Evolutionary conservation across 2,329 filamentous ascomycete genomes (phyloP).

Genomic region (Capronia coronata): DNA sequence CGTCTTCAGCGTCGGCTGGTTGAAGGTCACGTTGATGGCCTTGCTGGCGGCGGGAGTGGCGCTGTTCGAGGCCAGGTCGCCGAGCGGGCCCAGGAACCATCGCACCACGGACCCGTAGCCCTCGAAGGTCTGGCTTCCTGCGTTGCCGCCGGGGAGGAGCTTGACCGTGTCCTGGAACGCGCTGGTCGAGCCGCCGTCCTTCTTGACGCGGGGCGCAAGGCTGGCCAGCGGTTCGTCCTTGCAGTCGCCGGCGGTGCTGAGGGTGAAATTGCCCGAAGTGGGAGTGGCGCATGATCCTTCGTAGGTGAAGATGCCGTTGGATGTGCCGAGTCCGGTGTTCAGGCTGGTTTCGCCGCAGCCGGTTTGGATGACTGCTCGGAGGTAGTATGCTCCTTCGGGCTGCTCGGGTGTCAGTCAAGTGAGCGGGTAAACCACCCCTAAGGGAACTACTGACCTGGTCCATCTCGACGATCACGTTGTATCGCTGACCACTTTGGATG

Average conservation of each 20-base stretch:
- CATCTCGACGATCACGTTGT: slow-evolving; percentile 30
- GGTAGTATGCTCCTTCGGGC: slow-evolving; percentile 24
- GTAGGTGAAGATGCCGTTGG: slow-evolving; percentile 24
- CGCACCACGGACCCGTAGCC: slow-evolving; percentile 19
- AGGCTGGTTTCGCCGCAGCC: slow-evolving; percentile 14
- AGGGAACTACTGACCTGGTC: slow-evolving; percentile 18
- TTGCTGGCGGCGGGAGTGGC: slow-evolving; percentile 10
- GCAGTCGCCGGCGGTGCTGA: slow-evolving; percentile 15
- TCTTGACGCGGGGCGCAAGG: slow-evolving; percentile 17
- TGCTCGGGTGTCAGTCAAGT: slow-evolving; percentile 6
- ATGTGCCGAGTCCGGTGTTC: slow-evolving; percentile 22
- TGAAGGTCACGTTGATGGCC: slow-evolving; percentile 19
- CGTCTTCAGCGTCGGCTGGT: slow-evolving; percentile 23
- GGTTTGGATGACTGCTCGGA: slow-evolving; percentile 26
- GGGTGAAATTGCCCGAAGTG: slow-evolving; percentile 8
- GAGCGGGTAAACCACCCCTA: too few species aligned
- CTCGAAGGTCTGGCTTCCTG: slow-evolving; percentile 14
- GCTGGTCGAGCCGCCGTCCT: slow-evolving; percentile 13
- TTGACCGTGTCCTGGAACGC: slow-evolving; percentile 15
- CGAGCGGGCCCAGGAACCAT: slow-evolving; percentile 19
- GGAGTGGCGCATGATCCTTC: slow-evolving; percentile 18
- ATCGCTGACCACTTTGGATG: slow-evolving; percentile 47
- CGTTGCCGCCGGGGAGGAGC: slow-evolving; percentile 25
- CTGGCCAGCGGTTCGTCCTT: slow-evolving; percentile 24
- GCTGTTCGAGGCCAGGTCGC: slow-evolving; percentile 13